phyloP scores from a whole-genome alignment of 345 rosid species.

The Salix purpurea region DNA sequence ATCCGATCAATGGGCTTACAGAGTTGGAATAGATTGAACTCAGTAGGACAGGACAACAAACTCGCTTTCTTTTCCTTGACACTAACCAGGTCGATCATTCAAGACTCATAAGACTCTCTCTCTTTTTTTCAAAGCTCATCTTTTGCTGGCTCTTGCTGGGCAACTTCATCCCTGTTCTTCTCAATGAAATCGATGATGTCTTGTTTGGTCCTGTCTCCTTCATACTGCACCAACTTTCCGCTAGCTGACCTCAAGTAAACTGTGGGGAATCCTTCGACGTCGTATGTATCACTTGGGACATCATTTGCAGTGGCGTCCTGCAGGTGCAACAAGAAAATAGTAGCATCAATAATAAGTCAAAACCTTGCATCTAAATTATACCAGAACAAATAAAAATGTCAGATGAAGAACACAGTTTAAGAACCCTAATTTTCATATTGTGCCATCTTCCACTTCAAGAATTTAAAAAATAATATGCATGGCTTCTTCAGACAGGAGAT shows the following conservation, averaged over 20 bases:
- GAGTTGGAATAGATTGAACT: too few relatives aligned
- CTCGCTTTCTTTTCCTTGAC: too few relatives aligned
- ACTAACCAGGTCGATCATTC: too few relatives aligned
- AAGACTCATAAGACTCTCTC: too few relatives aligned
- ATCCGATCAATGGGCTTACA: too few relatives aligned
- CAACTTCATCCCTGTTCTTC: slow-evolving; percentile 59
- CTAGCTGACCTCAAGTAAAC: slow-evolving; percentile 66
- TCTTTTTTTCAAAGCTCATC: slow-evolving; percentile 54
- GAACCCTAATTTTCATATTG: neutral
- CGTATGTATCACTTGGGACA: slow-evolving; percentile 51
- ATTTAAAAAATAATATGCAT: neutral
- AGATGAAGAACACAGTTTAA: neutral
- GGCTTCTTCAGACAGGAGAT: neutral
- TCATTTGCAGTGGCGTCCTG: slow-evolving; percentile 95
- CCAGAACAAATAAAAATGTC: neutral
- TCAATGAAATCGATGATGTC: slow-evolving; percentile 75
- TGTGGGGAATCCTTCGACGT: slow-evolving; percentile 84
- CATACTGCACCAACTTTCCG: slow-evolving; percentile 59
- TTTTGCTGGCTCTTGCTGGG: slow-evolving; percentile 29
- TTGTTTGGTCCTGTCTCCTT: slow-evolving; percentile 77
- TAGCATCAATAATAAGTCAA: neutral
- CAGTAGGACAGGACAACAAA: too few relatives aligned
- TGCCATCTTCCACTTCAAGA: neutral
- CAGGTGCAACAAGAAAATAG: neutral
- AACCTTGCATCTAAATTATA: neutral